A percentile compares a stretch with the other conserved stretches of the same genome.
Conservation (phyloP, 2,329 filamentous ascomycete species). For the Penicillium sp. region DNA sequence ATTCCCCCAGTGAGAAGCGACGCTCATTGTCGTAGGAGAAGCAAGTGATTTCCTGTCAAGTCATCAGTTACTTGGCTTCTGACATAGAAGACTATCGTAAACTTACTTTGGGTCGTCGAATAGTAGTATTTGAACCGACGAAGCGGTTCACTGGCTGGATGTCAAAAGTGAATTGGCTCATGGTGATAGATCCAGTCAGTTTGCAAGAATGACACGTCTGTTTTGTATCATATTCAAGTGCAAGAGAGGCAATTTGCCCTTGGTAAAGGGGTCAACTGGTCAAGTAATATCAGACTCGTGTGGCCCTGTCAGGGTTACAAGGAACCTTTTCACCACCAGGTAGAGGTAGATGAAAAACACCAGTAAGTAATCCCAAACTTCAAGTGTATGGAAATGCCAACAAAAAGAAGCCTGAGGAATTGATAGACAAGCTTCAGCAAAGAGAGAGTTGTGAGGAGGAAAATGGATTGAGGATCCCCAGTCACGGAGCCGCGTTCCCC, state of each 20-base stretch:
- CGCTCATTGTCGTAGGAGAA: slow-evolving; percentile 93
- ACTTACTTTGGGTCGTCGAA: slow-evolving; percentile 71
- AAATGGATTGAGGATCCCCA: background rate
- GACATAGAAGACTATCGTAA: background rate
- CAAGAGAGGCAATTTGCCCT: background rate
- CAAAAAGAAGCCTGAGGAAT: background rate
- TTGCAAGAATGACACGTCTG: background rate
- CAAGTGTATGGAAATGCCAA: background rate
- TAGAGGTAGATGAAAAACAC: background rate
- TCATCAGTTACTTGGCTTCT: slow-evolving; percentile 5
- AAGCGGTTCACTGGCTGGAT: slow-evolving; percentile 73
- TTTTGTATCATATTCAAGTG: background rate
- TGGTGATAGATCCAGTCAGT: slow-evolving; percentile 10
- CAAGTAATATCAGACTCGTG: background rate
- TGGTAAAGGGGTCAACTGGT: background rate
- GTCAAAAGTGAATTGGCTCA: slow-evolving; percentile 53
- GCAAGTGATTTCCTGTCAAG: slow-evolving; percentile 78
- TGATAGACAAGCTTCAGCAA: background rate
- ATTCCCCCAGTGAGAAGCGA: slow-evolving; percentile 71
- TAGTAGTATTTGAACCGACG: slow-evolving; percentile 65
- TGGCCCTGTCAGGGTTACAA: background rate
- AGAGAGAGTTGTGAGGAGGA: background rate
- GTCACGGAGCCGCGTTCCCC: slow-evolving; percentile 3
- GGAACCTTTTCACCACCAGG: background rate
- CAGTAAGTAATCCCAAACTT: background rate